Evolutionary conservation across 2,329 filamentous ascomycete genomes (phyloP).

Genomic region (Cytospora chrysosperma): DNA sequence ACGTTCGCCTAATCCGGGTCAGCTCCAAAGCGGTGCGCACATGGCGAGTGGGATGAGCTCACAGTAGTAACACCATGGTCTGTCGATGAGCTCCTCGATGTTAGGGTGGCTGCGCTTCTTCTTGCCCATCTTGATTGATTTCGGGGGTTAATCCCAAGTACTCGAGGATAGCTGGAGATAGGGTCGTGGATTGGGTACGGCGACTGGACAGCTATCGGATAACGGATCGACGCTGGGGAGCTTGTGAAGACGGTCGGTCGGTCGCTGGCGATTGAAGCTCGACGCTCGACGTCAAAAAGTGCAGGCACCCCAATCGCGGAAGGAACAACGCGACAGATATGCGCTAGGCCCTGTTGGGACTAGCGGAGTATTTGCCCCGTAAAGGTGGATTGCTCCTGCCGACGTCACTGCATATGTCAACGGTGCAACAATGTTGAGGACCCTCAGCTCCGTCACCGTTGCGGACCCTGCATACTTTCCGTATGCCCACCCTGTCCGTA

Average conservation of each 20-base stretch:
- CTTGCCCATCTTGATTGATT: constrained; percentile 67
- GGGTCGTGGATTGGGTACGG: too few relatives aligned
- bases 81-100: constrained; percentile 81
- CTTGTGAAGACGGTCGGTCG: neutral
- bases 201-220: neutral
- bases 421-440: neutral
- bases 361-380: neutral
- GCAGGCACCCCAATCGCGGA: neutral
- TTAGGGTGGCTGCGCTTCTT: constrained; percentile 86
- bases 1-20: constrained; percentile 64
- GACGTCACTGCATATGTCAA: neutral
- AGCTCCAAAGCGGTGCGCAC: constrained; percentile 15
- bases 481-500: neutral
- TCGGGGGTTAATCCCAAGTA: neutral
- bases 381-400: neutral
- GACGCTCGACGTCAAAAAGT: constrained; percentile 18
- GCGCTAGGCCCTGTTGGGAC: constrained; percentile 2
- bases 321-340: constrained; percentile 1
- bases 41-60: constrained; percentile 28
- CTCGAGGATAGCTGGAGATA: neutral
- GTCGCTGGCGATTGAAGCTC: neutral
- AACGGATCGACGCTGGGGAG: constrained; percentile 1
- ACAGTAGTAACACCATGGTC: constrained; percentile 99
- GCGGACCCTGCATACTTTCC: neutral
- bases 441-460: too few relatives aligned